Evolutionary conservation across 2,329 filamentous ascomycete species (phyloP).

Genomic region (Coniella lustricola): DNA sequence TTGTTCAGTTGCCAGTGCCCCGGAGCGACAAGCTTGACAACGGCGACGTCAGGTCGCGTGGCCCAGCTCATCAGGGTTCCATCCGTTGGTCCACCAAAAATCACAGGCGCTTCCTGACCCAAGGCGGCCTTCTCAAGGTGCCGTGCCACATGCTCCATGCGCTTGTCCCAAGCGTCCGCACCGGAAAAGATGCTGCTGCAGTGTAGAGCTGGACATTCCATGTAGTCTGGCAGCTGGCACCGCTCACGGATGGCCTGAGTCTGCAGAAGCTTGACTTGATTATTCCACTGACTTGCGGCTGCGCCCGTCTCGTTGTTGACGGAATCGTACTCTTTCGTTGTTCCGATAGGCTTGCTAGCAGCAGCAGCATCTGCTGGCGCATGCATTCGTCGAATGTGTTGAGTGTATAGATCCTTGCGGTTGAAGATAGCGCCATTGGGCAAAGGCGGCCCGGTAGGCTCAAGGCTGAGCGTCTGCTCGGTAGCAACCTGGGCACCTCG

Average conservation of each 20-base stretch:
- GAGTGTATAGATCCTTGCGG: constrained; percentile 84
- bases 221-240: constrained; percentile 53
- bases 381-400: constrained; percentile 85
- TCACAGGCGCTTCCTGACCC: constrained; percentile 25
- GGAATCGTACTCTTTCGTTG: constrained; percentile 5
- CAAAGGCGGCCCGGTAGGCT: constrained; percentile 22
- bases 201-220: constrained; percentile 53
- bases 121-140: constrained; percentile 59
- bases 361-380: constrained; percentile 37
- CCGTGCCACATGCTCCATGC: constrained; percentile 80
- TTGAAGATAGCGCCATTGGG: constrained; percentile 67
- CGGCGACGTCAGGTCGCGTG: constrained; percentile 28
- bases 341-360: constrained; percentile 22
- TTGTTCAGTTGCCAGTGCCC: constrained; percentile 29
- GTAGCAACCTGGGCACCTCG: constrained; percentile 4
- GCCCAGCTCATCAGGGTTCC: constrained; percentile 35
- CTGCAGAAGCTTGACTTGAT: constrained; percentile 49
- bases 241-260: constrained; percentile 52
- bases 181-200: constrained; percentile 58
- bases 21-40: constrained; percentile 24
- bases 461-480: constrained; percentile 6
- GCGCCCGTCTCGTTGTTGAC: not conserved
- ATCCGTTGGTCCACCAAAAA: constrained; percentile 34
- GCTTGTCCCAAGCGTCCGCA: constrained; percentile 62
- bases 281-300: constrained; percentile 36